Conservation (phyloP, 2,329 filamentous ascomycete species). For the Epichloe aotearoae region DNA sequence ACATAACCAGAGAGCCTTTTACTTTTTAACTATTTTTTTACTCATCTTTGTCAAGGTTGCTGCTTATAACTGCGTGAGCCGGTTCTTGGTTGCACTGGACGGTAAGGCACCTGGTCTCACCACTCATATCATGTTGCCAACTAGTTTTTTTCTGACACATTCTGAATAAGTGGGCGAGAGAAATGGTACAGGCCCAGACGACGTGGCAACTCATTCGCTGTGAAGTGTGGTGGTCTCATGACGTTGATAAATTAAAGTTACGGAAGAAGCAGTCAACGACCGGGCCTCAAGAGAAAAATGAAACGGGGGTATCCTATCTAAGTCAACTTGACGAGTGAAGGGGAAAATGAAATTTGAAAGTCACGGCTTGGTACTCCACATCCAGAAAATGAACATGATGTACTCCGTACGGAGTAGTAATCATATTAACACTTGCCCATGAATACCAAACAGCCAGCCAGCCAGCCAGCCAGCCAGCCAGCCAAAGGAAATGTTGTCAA, state of each 20-base stretch:
- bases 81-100: slow-evolving; percentile 72
- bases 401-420: too few relatives aligned
- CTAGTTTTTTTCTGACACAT: slow-evolving; percentile 6
- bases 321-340: slow-evolving; percentile 7
- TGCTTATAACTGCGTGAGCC: slow-evolving; percentile 73
- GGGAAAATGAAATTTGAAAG: slow-evolving; percentile 4
- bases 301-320: slow-evolving; percentile 30
- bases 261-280: slow-evolving; percentile 3
- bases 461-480: not conserved
- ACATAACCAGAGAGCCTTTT: too few relatives aligned
- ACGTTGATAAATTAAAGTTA: slow-evolving; percentile 1
- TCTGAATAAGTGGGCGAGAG: slow-evolving; percentile 41
- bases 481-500: not conserved
- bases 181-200: slow-evolving; percentile 38
- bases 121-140: not conserved
- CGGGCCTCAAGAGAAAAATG: slow-evolving; percentile 3
- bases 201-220: slow-evolving; percentile 21
- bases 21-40: not conserved
- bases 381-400: not conserved
- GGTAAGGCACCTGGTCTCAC: slow-evolving; percentile 32
- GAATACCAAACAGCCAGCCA: not conserved
- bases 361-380: slow-evolving; percentile 11
- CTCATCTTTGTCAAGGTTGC: slow-evolving; percentile 32
- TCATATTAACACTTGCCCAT: not conserved
- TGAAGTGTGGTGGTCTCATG: not conserved